Evolutionary conservation across 441 rosid species (phyloP), one percentile per base, ranked within the genome.

Genomic region (Bocquillonia castaneifolia): DNA sequence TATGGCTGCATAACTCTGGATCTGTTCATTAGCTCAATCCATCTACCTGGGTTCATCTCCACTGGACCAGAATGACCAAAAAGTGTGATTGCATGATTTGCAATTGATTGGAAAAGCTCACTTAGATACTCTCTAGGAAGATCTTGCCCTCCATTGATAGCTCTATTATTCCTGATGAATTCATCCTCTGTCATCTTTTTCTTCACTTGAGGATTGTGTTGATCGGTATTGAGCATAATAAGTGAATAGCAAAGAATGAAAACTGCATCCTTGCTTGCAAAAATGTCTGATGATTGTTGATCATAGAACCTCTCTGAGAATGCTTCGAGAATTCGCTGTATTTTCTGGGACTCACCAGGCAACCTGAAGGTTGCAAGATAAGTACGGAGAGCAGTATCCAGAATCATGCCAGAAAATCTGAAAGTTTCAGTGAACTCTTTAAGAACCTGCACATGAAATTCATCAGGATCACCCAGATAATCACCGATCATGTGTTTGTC

Each of bases 161-260:
- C 91, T 70, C 97, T 78, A 52, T 91, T 91, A 76, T 93, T 93
- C 64, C 88, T 82, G 29, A 93, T 89, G 71, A 93, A 93, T 62
- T 93, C 98, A 37, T 93, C 98, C 73, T 93, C 98, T 2, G 96
- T 89, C 97, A 93, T 93, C 78, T 88, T 93, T 72, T 86, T 93
- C 85, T 85, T 91, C 5, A 91, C 93, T 63, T 93, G 97, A 14
- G 91, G 93, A 59, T 93, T 93, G 74, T 93, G 97, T 23, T 88
- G 96, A 72, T 93, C 97, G 0, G 98, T 93, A 48, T 93, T 93
- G 59, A 93, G 94, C 98, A 93, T 93, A 28, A 93, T 89, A 62
- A 93, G 86, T 0, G 98, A 93, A 75, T 93, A 93, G 22, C 94
- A 91, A 5, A 93, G 69, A 4, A 93, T 83, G 28, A 79, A 82